phyloP scores from a whole-genome alignment of 2,329 filamentous ascomycete species.

The Alternaria ethzedia region DNA sequence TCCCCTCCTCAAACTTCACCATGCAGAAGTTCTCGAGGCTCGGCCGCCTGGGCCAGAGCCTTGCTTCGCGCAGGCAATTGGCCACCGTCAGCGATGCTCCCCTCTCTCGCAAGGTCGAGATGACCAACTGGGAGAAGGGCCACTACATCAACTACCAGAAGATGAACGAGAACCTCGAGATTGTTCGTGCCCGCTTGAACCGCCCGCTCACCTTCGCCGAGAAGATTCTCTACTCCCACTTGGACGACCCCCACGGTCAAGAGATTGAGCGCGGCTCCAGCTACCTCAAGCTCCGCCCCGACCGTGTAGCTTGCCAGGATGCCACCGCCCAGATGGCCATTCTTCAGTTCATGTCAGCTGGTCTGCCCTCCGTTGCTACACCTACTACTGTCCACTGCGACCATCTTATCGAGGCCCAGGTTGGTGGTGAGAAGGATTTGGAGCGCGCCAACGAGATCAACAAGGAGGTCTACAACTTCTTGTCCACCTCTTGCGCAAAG shows the following conservation, averaged over 20 bases:
- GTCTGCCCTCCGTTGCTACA: constrained; percentile 93
- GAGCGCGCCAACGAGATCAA: constrained; percentile 89
- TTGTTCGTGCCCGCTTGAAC: constrained; percentile 89
- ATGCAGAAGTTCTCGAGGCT: constrained; percentile 77
- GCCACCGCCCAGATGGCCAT: constrained; percentile 99
- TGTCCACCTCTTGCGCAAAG: constrained; percentile 92
- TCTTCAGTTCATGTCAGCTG: constrained; percentile 98
- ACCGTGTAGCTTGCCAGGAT: constrained; percentile 99
- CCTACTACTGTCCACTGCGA: constrained; percentile 97
- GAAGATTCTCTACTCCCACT: constrained; percentile 98
- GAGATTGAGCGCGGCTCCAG: constrained; percentile 95
- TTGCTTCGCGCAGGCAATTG: constrained; percentile 69
- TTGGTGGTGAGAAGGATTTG: constrained; percentile 93
- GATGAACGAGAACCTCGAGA: constrained; percentile 95
- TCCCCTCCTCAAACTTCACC: constrained; percentile 47
- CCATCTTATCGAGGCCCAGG: constrained; percentile 97
- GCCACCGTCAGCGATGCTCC: constrained; percentile 86
- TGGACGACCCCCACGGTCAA: constrained; percentile 95
- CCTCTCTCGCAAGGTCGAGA: constrained; percentile 94
- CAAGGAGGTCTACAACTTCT: constrained; percentile 99
- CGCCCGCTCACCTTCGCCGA: constrained; percentile 93
- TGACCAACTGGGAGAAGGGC: constrained; percentile 94
- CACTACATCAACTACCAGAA: constrained; percentile 99
- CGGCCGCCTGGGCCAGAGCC: constrained; percentile 69
- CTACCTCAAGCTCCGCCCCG: constrained; percentile 95